Conservation (phyloP, 148 eudicot species). For the Diospyros lotus region DNA sequence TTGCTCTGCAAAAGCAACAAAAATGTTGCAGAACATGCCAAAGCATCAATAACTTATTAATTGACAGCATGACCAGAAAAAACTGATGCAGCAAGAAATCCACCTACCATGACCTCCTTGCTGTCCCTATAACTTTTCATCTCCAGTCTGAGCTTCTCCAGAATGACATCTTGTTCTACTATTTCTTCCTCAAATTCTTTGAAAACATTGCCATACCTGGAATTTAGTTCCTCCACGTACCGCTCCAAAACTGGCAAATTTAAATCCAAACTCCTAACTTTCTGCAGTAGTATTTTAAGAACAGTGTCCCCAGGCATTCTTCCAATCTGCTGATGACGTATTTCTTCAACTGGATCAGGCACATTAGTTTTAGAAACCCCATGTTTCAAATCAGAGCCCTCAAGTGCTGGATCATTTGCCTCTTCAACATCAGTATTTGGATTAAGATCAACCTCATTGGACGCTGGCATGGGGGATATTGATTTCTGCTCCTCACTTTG, state of each 20-base stretch:
- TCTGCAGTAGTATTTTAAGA: slow-evolving; percentile 94
- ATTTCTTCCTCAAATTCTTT: slow-evolving; percentile 68
- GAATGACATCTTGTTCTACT: slow-evolving; percentile 51
- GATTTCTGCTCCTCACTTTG: slow-evolving; percentile 29
- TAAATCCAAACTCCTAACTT: slow-evolving; percentile 77
- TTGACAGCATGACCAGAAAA: neutral
- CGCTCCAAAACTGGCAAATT: slow-evolving; percentile 82
- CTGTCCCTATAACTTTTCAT: slow-evolving; percentile 47
- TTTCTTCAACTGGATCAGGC: slow-evolving; percentile 71
- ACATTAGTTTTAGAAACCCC: slow-evolving; percentile 20
- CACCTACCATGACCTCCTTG: slow-evolving; percentile 67
- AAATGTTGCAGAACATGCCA: neutral
- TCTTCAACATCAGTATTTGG: slow-evolving; percentile 21
- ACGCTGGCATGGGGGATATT: slow-evolving; percentile 13
- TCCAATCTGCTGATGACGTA: slow-evolving; percentile 63
- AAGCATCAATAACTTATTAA: neutral
- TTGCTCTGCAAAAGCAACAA: slow-evolving; percentile 45
- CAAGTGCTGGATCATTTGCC: slow-evolving; percentile 26
- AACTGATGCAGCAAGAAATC: neutral
- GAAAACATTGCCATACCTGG: slow-evolving; percentile 66
- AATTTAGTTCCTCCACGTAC: slow-evolving; percentile 80
- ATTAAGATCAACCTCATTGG: slow-evolving; percentile 25
- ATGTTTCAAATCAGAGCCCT: slow-evolving; percentile 29
- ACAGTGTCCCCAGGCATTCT: slow-evolving; percentile 98
- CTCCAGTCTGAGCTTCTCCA: slow-evolving; percentile 61